A percentile compares a stretch with the other conserved stretches of the same genome.
phyloP scores from a whole-genome alignment of 2,329 filamentous ascomycete species.

The Emericellopsis cladophorae region DNA sequence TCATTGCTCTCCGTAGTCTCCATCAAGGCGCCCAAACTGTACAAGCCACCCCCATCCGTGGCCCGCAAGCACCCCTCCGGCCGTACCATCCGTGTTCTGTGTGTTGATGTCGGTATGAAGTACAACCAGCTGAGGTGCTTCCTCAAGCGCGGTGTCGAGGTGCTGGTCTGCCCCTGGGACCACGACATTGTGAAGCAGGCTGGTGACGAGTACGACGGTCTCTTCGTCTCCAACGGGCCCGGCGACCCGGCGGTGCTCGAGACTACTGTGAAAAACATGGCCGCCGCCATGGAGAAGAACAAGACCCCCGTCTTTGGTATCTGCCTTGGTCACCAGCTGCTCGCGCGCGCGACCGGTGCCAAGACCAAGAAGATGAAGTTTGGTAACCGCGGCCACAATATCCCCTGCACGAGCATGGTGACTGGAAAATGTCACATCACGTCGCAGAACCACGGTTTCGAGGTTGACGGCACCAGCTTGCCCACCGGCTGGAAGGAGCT shows the following conservation, averaged over 20 bases:
- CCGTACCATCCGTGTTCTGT: constrained; percentile 74
- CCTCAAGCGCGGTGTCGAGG: constrained; percentile 80
- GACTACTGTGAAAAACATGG: constrained; percentile 67
- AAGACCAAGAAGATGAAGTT: constrained; percentile 96
- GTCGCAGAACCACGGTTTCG: constrained; percentile 96
- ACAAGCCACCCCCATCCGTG: constrained; percentile 58
- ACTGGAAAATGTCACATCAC: constrained; percentile 98
- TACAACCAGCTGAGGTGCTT: constrained; percentile 96
- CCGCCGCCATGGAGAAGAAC: constrained; percentile 62
- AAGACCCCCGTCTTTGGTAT: constrained; percentile 89
- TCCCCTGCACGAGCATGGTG: constrained; percentile 90
- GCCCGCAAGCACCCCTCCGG: constrained; percentile 81
- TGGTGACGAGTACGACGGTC: constrained; percentile 80
- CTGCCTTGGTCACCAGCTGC: constrained; percentile 86
- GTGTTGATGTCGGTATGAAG: constrained; percentile 94
- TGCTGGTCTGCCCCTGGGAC: constrained; percentile 91
- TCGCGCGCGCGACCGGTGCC: constrained; percentile 79
- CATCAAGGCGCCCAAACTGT: constrained; percentile 74
- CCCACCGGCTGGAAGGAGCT: constrained; percentile 79
- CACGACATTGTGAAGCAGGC: constrained; percentile 73
- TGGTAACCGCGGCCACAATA: constrained; percentile 96
- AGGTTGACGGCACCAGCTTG: constrained; percentile 70
- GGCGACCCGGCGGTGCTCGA: constrained; percentile 85
- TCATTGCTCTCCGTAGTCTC: constrained; percentile 51
- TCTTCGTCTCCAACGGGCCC: constrained; percentile 96